Base-by-base conservation (phyloP, 352 stramenopile genomes). In the Phytophthora kernoviae region DNA sequence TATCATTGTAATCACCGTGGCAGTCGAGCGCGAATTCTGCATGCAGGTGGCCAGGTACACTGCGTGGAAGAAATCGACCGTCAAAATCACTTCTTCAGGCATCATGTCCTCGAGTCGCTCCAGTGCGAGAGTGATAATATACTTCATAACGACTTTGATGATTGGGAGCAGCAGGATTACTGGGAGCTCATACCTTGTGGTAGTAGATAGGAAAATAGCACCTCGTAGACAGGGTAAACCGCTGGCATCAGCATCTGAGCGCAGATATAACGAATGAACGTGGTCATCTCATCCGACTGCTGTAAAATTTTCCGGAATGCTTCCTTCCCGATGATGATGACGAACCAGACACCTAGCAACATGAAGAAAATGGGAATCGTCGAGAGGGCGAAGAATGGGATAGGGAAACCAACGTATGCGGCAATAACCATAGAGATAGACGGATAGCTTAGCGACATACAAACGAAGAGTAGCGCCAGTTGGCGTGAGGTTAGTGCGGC, bases 61-160 rank as follows among this genome's bases (percentile, higher is more conserved):
- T 3, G 62, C 62, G 32, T 70, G 30, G 4, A 70, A 70, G 18
- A 70, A 65, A 14, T 57, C 55, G 2, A 65, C 55, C 2, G 48
- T 54, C 4, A 70, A 34, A 4, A 62, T 56, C 8, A 61, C 62
- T 4, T 40, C 30, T 40, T 52, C 40, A 0, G 62, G 62, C 22
- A 62, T 33, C 32, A 58, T 62, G 21, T 70, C 62, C 10, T 65
- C 55, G 1, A 30, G 45, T 1, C 2, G 11, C 15, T 6, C 26
- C n/a, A 62, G 11, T 0, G 37, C 1, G 0, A 54, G 24, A 0
- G 59, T 40, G 34, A 58, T 21, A 15, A 68, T 30, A 20, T 68
- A 40, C 36, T 68, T 57, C 52, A 68, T 49, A 7, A 52, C 5
- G 8, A 62, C 7, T 20, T 68, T 68, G 9, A 62, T 54, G 0